Evolutionary conservation across 331 rosid genomes (phyloP).

Genomic region (Quercus tomentella): DNA sequence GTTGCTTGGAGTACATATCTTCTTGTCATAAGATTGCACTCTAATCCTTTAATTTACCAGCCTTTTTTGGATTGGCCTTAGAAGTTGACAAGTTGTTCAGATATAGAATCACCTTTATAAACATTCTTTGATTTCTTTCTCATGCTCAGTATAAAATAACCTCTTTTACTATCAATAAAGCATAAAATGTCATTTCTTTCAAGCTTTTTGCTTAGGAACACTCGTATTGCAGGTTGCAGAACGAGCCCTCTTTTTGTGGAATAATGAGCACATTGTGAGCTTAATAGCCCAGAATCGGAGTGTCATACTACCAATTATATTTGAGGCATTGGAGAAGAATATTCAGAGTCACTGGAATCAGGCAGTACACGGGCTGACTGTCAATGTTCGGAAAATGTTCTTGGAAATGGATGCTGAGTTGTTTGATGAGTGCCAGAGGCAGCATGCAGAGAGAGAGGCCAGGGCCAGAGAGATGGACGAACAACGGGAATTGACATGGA

Average conservation of each 20-base stretch:
- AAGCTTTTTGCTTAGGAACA: constrained; percentile 17
- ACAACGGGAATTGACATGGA: constrained; percentile 78
- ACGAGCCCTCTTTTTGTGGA: constrained; percentile 91
- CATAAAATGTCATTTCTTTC: not conserved
- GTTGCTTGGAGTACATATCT: not conserved
- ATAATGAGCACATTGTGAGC: constrained; percentile 88
- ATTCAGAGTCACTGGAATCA: constrained; percentile 90
- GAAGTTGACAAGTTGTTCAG: not conserved
- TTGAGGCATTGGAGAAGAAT: constrained; percentile 81
- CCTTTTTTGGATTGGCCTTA: not conserved
- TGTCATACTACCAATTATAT: constrained; percentile 72
- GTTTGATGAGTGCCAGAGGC: constrained; percentile 86
- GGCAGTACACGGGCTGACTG: constrained; percentile 87
- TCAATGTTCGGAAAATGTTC: constrained; percentile 87
- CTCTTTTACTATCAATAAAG: not conserved
- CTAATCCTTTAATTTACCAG: not conserved
- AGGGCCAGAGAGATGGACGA: constrained; percentile 66
- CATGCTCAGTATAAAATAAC: not conserved
- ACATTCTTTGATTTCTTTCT: not conserved
- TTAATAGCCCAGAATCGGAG: constrained; percentile 87
- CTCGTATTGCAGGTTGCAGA: constrained; percentile 80
- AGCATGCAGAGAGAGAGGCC: constrained; percentile 57
- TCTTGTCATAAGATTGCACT: not conserved
- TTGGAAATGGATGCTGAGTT: constrained; percentile 85
- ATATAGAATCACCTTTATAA: too few species aligned